phyloP scores from a whole-genome alignment of 768 basidiomycete genomes.

The Xerocomellus chrysenteron region DNA sequence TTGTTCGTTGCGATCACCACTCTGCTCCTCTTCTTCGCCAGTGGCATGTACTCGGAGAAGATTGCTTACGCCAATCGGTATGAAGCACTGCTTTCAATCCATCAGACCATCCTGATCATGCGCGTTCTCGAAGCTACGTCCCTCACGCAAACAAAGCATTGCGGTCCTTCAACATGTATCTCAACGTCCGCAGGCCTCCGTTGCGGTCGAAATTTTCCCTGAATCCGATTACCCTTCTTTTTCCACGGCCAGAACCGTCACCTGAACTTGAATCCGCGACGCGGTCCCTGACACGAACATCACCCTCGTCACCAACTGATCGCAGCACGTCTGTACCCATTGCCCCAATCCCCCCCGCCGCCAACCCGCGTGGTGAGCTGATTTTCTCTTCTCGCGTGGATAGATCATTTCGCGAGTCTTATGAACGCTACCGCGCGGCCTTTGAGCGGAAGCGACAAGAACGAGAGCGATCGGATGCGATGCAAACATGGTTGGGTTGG shows the following conservation, averaged over 20 bases:
- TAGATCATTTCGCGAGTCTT: slow-evolving; percentile 78
- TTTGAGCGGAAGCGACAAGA: slow-evolving; percentile 82
- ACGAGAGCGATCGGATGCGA: slow-evolving; percentile 43
- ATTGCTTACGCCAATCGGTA: slow-evolving; percentile 96
- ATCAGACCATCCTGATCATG: slow-evolving; percentile 16
- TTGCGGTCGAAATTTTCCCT: slow-evolving; percentile 56
- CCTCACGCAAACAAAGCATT: slow-evolving; percentile 93
- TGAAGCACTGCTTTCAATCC: slow-evolving; percentile 30
- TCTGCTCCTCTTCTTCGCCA: slow-evolving; percentile 91
- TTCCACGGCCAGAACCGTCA: slow-evolving; percentile 30
- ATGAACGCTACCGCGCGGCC: slow-evolving; percentile 85
- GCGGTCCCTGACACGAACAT: slow-evolving; percentile 28
- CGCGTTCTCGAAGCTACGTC: slow-evolving; percentile 67
- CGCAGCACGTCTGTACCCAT: slow-evolving; percentile 48
- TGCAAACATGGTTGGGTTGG: slow-evolving; percentile 33
- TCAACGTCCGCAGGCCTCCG: slow-evolving; percentile 87
- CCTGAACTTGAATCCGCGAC: slow-evolving; percentile 20
- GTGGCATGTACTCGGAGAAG: slow-evolving; percentile 94
- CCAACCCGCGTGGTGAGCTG: slow-evolving; percentile 92
- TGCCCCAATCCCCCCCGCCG: slow-evolving; percentile 79
- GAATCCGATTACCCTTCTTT: slow-evolving; percentile 40
- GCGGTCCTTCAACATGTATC: slow-evolving; percentile 92
- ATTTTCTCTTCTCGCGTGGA: slow-evolving; percentile 93
- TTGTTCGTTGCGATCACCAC: slow-evolving; percentile 89
- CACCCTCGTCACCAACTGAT: slow-evolving; percentile 35